Evolutionary conservation across 805 yeast genomes (phyloP), one percentile per base, ranked within the genome.

Genomic region (Wickerhamomyces sydowiorum): DNA sequence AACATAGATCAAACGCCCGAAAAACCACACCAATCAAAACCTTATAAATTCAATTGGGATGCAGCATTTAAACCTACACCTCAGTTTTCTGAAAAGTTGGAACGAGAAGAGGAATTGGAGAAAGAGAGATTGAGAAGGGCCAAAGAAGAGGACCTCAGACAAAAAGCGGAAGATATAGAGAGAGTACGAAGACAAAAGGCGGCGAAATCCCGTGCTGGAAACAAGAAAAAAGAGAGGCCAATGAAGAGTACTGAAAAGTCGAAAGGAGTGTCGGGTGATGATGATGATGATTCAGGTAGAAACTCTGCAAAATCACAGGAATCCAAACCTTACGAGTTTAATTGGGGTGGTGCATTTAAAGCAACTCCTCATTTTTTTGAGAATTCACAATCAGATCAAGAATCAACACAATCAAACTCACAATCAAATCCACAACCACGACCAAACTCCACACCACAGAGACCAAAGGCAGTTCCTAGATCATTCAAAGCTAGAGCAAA

Each of bases 161-260:
- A 45, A 9, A 37, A 50, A 21, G 50, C 44, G 20, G 46, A 37
- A 28, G 44, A 13, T 24, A 37, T 21, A 34, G 40, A 38, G 30
- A 42, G 18, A 43, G 34, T 45, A 45, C 43, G 36, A 39, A 31
- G 21, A 39, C 28, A 20, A 12, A 12, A 13, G 12, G 9, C 19
- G 17, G 13, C 6, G 6, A 20, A 10, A 22, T 6, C n/a, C 5
- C 31, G 23, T 7, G 20, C 19, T 13, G 31, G 19, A 30, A 30
- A 18, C 17, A 39, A 43, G 37, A 38, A 32, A 42, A 18, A 31
- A 37, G 38, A 43, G 37, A 31, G 15, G 5, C 24, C 15, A 12
- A 18, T 20, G 22, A 13, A 37, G 42, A 30, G 31, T 27, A 33
- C 41, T 25, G 29, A 38, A 46, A 30, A 31, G 12, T 13, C 22